A percentile compares a stretch with the other conserved stretches of the same genome.
Conservation (phyloP, 768 basidiomycete genomes). For the Trametes punicea region DNA sequence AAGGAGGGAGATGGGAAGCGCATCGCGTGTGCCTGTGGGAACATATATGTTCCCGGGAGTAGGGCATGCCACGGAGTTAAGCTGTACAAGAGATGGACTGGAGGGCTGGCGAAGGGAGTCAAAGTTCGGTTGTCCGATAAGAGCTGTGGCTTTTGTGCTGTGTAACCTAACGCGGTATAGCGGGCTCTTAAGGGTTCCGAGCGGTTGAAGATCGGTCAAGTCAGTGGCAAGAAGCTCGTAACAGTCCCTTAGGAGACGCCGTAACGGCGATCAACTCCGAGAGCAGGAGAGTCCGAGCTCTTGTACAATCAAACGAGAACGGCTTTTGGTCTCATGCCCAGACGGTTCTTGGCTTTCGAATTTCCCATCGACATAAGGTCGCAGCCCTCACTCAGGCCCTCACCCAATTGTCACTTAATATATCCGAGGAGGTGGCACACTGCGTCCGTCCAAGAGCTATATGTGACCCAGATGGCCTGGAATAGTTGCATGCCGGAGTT, state of each 20-base stretch:
- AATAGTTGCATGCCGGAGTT: no score
- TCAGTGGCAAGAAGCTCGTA: conserved; percentile 44
- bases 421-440: no score
- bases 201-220: conserved; percentile 33
- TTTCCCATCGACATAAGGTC: no score
- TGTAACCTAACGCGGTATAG: conserved; percentile 37
- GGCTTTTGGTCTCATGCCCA: no score
- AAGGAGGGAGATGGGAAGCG: conserved; percentile 12
- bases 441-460: no score
- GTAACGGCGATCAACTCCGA: not conserved
- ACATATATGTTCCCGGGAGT: conserved; percentile 13
- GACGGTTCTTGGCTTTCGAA: no score
- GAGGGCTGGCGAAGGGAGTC: conserved; percentile 22
- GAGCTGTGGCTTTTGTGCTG: conserved; percentile 25
- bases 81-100: conserved; percentile 21
- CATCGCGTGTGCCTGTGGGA: conserved; percentile 17
- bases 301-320: no score
- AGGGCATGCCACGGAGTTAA: conserved; percentile 15
- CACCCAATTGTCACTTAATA: no score
- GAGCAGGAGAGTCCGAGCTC: no score
- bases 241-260: conserved; percentile 38
- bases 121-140: conserved; percentile 16
- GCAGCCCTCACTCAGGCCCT: no score
- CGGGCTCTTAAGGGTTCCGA: conserved; percentile 38
- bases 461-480: no score